phyloP scores from a whole-genome alignment of 345 rosid species.

The Limnanthes douglasii region DNA sequence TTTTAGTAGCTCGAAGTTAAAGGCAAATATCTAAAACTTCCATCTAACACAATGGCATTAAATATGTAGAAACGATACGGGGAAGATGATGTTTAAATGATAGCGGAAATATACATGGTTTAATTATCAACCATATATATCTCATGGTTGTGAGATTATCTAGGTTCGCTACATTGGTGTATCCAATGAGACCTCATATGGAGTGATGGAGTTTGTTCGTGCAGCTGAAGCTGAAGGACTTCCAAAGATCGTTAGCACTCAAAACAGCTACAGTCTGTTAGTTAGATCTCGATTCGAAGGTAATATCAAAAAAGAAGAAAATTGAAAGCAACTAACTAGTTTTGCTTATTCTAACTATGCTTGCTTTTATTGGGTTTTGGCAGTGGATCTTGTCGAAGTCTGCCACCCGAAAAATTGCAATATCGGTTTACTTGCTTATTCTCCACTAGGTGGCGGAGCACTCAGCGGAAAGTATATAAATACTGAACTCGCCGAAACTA shows the following conservation, averaged over 20 bases:
- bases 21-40: not conserved
- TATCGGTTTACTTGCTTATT: slow-evolving; percentile 71
- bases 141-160: not conserved
- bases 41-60: too few species aligned
- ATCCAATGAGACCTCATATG: slow-evolving; percentile 84
- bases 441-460: slow-evolving; percentile 69
- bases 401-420: slow-evolving; percentile 83
- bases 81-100: too few species aligned
- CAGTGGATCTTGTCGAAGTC: slow-evolving; percentile 88
- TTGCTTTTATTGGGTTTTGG: slow-evolving; percentile 6
- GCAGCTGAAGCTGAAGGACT: slow-evolving; percentile 71
- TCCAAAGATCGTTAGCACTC: slow-evolving; percentile 86
- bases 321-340: too few species aligned
- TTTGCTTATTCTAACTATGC: not conserved
- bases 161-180: slow-evolving; percentile 84
- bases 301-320: slow-evolving; percentile 16
- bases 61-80: too few species aligned
- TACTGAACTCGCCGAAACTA: slow-evolving; percentile 37
- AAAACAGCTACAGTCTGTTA: slow-evolving; percentile 73
- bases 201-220: slow-evolving; percentile 90
- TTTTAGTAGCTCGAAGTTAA: not conserved
- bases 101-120: too few species aligned
- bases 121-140: slow-evolving; percentile 2
- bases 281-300: slow-evolving; percentile 58
- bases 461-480: slow-evolving; percentile 67